Conservation (phyloP, 1,284 basidiomycete genomes). For the Leccinum fallax region DNA sequence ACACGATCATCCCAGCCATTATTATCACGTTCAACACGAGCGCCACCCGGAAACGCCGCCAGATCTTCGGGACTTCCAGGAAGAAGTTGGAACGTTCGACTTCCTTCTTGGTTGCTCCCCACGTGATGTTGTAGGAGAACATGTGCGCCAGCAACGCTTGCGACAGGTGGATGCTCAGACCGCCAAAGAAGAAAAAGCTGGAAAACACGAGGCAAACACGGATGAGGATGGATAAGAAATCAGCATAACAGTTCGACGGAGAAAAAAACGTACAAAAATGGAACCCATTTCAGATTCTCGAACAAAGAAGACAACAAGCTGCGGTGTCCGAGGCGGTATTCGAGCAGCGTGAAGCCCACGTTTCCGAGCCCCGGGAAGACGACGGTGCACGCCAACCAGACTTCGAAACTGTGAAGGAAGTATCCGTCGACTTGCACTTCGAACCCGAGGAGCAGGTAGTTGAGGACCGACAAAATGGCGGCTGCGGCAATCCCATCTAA, state of each 20-base stretch:
- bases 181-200: conserved; percentile 86
- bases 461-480: conserved; percentile 62
- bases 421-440: conserved; percentile 64
- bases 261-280: conserved; percentile 66
- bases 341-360: conserved; percentile 67
- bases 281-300: conserved; percentile 77
- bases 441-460: conserved; percentile 75
- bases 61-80: conserved; percentile 81
- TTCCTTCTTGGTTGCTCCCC: conserved; percentile 82
- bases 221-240: conserved; percentile 36
- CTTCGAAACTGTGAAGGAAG: conserved; percentile 73
- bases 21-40: conserved; percentile 55
- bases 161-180: conserved; percentile 73
- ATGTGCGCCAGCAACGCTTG: conserved; percentile 76
- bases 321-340: conserved; percentile 76
- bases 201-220: not conserved
- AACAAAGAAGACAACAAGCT: conserved; percentile 44
- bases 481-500: conserved; percentile 75
- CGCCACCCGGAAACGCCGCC: conserved; percentile 58
- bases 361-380: conserved; percentile 79
- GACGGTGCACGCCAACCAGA: conserved; percentile 75
- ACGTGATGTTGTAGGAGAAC: conserved; percentile 84
- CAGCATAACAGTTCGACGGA: not conserved
- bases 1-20: conserved; percentile 55
- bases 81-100: conserved; percentile 85